Evolutionary conservation across 345 rosid species (phyloP).

Genomic region (Hibiscus trionum): DNA sequence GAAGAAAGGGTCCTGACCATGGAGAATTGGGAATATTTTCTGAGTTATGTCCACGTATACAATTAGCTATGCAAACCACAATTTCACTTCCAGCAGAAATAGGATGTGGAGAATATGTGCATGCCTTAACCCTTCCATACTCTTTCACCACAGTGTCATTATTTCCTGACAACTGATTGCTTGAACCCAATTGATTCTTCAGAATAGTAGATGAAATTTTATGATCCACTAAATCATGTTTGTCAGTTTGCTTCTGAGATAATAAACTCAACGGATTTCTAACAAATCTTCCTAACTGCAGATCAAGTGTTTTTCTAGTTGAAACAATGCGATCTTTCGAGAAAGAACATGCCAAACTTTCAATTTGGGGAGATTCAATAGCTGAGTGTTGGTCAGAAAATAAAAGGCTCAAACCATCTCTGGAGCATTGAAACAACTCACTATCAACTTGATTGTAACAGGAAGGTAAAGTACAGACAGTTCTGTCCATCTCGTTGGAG

Average conservation of each 20-base stretch:
- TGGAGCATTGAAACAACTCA: constrained; percentile 36
- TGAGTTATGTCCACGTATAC: constrained; percentile 32
- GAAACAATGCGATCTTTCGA: constrained; percentile 32
- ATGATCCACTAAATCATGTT: constrained; percentile 21
- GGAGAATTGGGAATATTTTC: constrained; percentile 31
- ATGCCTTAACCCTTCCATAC: constrained; percentile 53
- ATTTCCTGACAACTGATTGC: constrained; percentile 30
- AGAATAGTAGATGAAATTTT: constrained; percentile 23
- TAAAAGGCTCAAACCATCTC: constrained; percentile 62
- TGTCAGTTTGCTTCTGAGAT: constrained; percentile 17
- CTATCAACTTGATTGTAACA: constrained; percentile 59
- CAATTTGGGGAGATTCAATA: constrained; percentile 24
- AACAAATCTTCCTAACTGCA: constrained; percentile 23
- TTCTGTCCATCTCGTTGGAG: constrained; percentile 41
- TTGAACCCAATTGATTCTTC: constrained; percentile 27
- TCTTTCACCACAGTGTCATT: constrained; percentile 31
- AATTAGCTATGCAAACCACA: constrained; percentile 48
- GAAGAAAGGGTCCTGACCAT: constrained; percentile 79
- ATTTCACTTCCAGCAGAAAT: constrained; percentile 43
- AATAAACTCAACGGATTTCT: constrained; percentile 28
- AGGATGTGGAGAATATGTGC: constrained; percentile 61
- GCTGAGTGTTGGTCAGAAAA: constrained; percentile 36
- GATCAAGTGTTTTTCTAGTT: constrained; percentile 20
- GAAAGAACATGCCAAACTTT: constrained; percentile 27
- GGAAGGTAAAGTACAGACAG: constrained; percentile 50